phyloP scores from a whole-genome alignment of 768 basidiomycete genomes.

The Trametes sanguinea region DNA sequence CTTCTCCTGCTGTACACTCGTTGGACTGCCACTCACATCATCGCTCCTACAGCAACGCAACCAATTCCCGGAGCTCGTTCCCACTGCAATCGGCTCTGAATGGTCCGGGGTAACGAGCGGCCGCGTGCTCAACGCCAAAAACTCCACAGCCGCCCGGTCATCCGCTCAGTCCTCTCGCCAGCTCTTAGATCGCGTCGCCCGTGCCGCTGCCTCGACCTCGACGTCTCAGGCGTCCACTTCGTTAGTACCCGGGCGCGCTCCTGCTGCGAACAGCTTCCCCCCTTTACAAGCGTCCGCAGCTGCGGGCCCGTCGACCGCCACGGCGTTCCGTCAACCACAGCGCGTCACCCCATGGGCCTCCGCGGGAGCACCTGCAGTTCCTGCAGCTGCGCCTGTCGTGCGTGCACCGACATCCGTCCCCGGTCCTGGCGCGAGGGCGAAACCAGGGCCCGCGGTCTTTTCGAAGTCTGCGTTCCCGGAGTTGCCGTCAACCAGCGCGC shows the following conservation, averaged over 20 bases:
- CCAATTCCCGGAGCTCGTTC: slow-evolving; percentile 79
- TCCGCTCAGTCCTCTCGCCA: slow-evolving; percentile 61
- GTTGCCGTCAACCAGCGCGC: slow-evolving; percentile 49
- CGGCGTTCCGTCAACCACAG: slow-evolving; percentile 44
- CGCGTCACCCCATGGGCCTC: slow-evolving; percentile 64
- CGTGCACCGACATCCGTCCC: slow-evolving; percentile 35
- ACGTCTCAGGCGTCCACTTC: slow-evolving; percentile 28
- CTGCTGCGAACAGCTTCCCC: slow-evolving; percentile 33
- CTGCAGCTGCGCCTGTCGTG: slow-evolving; percentile 34
- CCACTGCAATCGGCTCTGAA: slow-evolving; percentile 57
- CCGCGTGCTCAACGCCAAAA: slow-evolving; percentile 81
- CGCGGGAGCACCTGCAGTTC: slow-evolving; percentile 9
- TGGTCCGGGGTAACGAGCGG: slow-evolving; percentile 83
- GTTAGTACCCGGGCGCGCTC: slow-evolving; percentile 31
- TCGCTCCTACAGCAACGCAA: slow-evolving; percentile 64
- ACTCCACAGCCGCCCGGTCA: slow-evolving; percentile 62
- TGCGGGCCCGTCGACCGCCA: slow-evolving; percentile 1
- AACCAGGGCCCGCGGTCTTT: slow-evolving; percentile 45
- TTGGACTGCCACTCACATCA: not conserved
- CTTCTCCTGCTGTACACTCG: not conserved
- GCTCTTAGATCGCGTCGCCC: slow-evolving; percentile 86
- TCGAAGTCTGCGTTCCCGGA: slow-evolving; percentile 68
- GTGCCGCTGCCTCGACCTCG: slow-evolving; percentile 60
- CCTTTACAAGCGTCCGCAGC: slow-evolving; percentile 24
- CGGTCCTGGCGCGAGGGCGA: slow-evolving; percentile 24